Base-by-base conservation (phyloP, 169 alveolate genomes). In the Plasmodium gaboni region DNA sequence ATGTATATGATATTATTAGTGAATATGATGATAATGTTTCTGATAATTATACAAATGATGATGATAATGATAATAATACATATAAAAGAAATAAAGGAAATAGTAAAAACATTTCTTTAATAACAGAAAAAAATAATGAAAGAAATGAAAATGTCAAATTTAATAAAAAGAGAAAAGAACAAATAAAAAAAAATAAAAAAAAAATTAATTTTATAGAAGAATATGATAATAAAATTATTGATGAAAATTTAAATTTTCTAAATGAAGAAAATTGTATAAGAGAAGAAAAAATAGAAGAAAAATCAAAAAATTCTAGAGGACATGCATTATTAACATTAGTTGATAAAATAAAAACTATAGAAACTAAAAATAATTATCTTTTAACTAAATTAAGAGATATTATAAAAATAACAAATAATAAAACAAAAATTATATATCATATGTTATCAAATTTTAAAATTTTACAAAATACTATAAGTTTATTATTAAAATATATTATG, bases 221-320 rank as follows among this genome's bases (percentile, higher is more conserved):
- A 63, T 22, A 26, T 48, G 89, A 76, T 46, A 38, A 38, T 38
- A 50, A 76, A 63, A 24, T 76, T 44, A 68, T 76, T 13, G 73
- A 64, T 76, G 76, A 76, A 57, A 51, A 76, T 55, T 48, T 76
- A 50, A 24, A 76, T 32, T 76, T 57, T 19, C 24, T 42, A 26
- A 26, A 76, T 76, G 67, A 76, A 8, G 69, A 63, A 2, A 65
- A 76, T 76, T 76, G 89, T 55, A 48, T 76, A 64, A 51, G 89
- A 76, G 89, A 76, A 64, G 89, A 76, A 61, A 76, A 76, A 76
- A 64, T 76, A 7, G 89, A 76, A 76, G 89, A 76, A 63, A 76
- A 57, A 28, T 22, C 89, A n/a, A 76, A 63, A 76, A 76, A 76
- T 64, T 64, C 76, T 7, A 76, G 89, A 64, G 89, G 89, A 12